Base-by-base conservation (phyloP, 208 protist genomes). In the Naegleria gruberi region DNA sequence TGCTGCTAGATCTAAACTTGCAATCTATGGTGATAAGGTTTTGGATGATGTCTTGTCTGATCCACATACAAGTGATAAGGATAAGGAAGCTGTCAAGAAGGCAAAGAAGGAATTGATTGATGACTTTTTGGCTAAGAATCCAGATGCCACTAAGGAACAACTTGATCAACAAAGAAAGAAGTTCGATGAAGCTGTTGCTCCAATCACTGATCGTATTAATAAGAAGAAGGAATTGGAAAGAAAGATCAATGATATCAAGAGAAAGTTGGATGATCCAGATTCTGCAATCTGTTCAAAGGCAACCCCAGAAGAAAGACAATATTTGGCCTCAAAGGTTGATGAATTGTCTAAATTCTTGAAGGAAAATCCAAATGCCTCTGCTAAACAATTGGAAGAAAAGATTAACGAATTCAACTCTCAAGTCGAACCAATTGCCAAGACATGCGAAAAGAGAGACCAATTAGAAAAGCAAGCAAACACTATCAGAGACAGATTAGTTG, bases 61-160 rank as follows among this genome's bases (percentile, higher is more conserved):
- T 77, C 65, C 65, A 12, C 30, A 77, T 12, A 77, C 65, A 37
- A 77, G 26, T 37, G 7, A 12, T 37, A 77, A 77, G 65, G 65
- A 77, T 77, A 77, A 77, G 65, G 65, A 77, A 37, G 17, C 30
- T 37, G 65, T 77, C 30, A 77, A 77, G 65, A 77, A 77, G 10
- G 34, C 23, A 45, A 44, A 85, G 37, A 45, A n/a, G 42, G 82
- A 85, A 0, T 10, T 43, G 5, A 34, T 45, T 34, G 15, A 87
- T 19, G 84, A 88, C 46, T 88, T 41, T 17, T 88, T 88, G 45
- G n/a, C 23, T 26, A 88, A 88, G 84, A 88, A 88, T 42, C 84
- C 84, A 26, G 43, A 88, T 43, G 84, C 84, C 12, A 43, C 44
- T 30, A 8, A 37, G n/a, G 84, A 51, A 42, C 37, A 88, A 88